Percentiles rank a stretch among this genome's conserved stretches.
phyloP scores from a whole-genome alignment of 768 basidiomycete genomes.

The Sporobolomyces pararoseus region DNA sequence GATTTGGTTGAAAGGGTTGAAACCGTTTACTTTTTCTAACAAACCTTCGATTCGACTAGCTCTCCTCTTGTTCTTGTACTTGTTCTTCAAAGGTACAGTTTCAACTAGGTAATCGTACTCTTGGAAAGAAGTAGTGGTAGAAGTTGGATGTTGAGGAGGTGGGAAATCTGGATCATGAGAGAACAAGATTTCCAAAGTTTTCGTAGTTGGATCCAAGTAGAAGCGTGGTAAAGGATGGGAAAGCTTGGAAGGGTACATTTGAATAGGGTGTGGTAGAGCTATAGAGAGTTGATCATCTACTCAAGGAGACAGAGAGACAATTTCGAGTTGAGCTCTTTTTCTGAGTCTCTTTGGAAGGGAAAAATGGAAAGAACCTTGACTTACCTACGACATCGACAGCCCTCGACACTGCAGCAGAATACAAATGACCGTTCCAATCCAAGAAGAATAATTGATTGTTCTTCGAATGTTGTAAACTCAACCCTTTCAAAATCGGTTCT shows the following conservation, averaged over 20 bases:
- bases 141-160: not conserved
- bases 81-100: slow-evolving; percentile 15
- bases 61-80: too few species aligned
- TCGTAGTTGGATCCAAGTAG: slow-evolving; percentile 23
- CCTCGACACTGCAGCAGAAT: slow-evolving; percentile 1
- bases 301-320: too few species aligned
- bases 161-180: slow-evolving; percentile 19
- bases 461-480: slow-evolving; percentile 10
- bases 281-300: slow-evolving; percentile 5
- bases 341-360: too few species aligned
- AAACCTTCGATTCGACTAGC: too few species aligned
- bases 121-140: not conserved
- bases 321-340: too few species aligned
- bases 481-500: slow-evolving; percentile 12
- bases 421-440: slow-evolving; percentile 24
- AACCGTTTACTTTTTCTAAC: too few species aligned
- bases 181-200: slow-evolving; percentile 30
- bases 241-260: not conserved
- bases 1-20: too few species aligned
- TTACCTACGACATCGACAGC: slow-evolving; percentile 8
- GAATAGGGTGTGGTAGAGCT: slow-evolving; percentile 18
- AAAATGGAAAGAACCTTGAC: not conserved
- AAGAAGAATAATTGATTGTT: slow-evolving; percentile 34
- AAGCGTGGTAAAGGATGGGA: slow-evolving; percentile 35
- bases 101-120: slow-evolving; percentile 37